Conservation (phyloP, 1,139 yeast genomes). For the Taiozyma sp. region DNA sequence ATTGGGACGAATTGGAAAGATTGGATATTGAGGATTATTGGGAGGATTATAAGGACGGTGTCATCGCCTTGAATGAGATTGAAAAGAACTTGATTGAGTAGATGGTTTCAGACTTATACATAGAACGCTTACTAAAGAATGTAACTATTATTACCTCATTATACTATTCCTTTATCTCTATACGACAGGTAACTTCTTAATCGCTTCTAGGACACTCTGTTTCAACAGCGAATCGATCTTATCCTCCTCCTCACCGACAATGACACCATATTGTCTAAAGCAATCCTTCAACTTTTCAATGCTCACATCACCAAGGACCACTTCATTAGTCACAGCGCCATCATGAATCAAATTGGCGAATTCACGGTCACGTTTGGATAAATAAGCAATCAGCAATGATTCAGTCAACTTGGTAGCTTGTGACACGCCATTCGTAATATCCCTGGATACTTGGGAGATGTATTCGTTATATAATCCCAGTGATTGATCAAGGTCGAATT, state of each 20-base stretch:
- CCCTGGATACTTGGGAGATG: conserved; percentile 29
- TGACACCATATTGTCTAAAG: conserved; percentile 55
- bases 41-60: conserved; percentile 27
- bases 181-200: background rate
- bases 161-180: too few species aligned
- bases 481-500: conserved; percentile 39
- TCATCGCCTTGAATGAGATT: conserved; percentile 28
- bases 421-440: conserved; percentile 34
- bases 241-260: conserved; percentile 25
- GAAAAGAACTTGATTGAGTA: conserved; percentile 17
- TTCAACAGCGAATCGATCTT: conserved; percentile 2
- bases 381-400: conserved; percentile 42
- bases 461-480: conserved; percentile 49
- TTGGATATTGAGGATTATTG: conserved; percentile 29
- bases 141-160: too few species aligned
- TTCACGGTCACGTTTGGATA: conserved; percentile 50
- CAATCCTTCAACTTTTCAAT: conserved; percentile 37
- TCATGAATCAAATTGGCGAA: conserved; percentile 58
- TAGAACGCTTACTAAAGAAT: background rate
- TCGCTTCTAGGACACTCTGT: conserved; percentile 5
- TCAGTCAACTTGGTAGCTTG: conserved; percentile 47
- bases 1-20: conserved; percentile 41
- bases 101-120: too few species aligned
- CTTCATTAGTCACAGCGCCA: conserved; percentile 41
- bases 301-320: conserved; percentile 40